Evolutionary conservation across 306 rosid genomes (phyloP), one percentile per base, ranked within the genome.

Genomic region (Hippophae gyantsensis): DNA sequence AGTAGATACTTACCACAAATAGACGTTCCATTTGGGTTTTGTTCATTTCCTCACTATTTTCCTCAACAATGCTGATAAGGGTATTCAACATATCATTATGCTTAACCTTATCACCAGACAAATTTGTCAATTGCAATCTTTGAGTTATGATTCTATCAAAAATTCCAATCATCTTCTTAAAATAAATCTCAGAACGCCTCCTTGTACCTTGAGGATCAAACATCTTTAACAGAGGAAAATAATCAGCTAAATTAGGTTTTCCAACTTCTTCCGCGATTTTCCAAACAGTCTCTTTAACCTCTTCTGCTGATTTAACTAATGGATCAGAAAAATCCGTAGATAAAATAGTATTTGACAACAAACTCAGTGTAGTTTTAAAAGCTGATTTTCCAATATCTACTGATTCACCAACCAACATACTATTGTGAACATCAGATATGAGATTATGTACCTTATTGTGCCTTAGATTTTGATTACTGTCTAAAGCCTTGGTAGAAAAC

Each of bases 171-270:
- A 68, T 5, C 58, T 38, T 60, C 1, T 13, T 5, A 7, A 52
- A 61, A 13, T 48, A 42, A 25, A 23, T 7, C 1, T 32, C n/a
- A 48, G 9, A 9, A 10, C 66, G 55, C 13, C 60, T 42, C 43
- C 61, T 54, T n/a, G 60, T 53, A 27, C 73, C 73, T 42, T 52
- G 72, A 54, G 72, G 78, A 5, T 71, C 84, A 48, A 79, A 3
- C 26, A 3, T 5, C 32, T 48, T 14, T 43, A 74, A 66, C 13
- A 77, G 10, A 9, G 78, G 78, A 25, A 79, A 74, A 7, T 51
- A 68, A 26, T 79, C 78, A 0, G 56, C 77, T 65, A 71, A n/a
- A 66, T 74, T 74, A 3, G 80, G 72, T 53, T 56, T 75, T 42
- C 72, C 77, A 49, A 49, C 38, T 8, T 57, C n/a, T 18, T 42